These are phyloP conservation scores for Coffea eugenioides DNA, from an alignment of 257 asterid genomes.

Conservation along the genomic window DNA sequence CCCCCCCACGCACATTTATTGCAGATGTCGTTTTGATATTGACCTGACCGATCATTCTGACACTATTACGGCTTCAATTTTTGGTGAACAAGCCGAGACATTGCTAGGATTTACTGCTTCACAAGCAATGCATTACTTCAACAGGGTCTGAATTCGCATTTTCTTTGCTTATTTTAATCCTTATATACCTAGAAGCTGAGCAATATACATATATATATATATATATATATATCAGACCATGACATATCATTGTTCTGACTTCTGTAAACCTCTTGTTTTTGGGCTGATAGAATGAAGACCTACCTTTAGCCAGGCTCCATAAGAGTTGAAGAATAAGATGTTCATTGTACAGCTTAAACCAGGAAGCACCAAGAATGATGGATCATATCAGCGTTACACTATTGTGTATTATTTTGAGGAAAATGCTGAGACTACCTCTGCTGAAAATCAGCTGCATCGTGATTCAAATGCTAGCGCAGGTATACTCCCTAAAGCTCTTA, in stretches of 20 bases:
- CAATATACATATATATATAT: too few relatives aligned
- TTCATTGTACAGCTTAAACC: not conserved
- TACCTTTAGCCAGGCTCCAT: not conserved
- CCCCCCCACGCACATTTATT: too few relatives aligned
- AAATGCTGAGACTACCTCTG: too few relatives aligned
- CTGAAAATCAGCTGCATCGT: too few relatives aligned
- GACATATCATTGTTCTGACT: too few relatives aligned
- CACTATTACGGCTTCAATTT: not conserved
- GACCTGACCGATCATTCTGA: not conserved
- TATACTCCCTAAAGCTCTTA: too few relatives aligned
- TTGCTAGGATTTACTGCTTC: not conserved
- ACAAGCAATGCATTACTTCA: not conserved
- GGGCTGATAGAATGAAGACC: not conserved
- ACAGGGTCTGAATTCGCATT: not conserved
- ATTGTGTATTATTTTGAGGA: not conserved
- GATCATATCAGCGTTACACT: not conserved
- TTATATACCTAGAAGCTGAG: too few relatives aligned
- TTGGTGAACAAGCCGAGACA: not conserved
- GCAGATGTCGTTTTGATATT: not conserved
- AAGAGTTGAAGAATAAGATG: not conserved
- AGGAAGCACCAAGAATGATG: not conserved
- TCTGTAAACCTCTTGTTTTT: too few relatives aligned
- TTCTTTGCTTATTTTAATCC: too few relatives aligned
- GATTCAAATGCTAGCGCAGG: too few relatives aligned
- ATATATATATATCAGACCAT: too few relatives aligned